Base-by-base conservation (phyloP, 257 asterid genomes). In the Solanum gracilifrons region DNA sequence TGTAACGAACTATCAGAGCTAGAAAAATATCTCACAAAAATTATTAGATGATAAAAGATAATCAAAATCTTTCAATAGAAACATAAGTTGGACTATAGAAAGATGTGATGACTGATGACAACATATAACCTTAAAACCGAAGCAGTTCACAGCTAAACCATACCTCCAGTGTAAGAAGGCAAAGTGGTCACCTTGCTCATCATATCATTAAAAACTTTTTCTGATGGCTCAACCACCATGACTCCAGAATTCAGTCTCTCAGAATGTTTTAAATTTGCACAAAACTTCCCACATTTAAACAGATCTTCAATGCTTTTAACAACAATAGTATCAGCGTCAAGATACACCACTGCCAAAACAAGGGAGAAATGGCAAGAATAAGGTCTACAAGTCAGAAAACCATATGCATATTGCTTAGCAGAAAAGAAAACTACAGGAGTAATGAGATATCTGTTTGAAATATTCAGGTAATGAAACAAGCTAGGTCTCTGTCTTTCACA, bases 241-340 rank as follows among this genome's bases (percentile, higher is more conserved):
- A 87, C 88, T 68, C 87, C 87, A 58, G 87, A 84, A 58, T 84
- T 58, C 76, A 84, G 16, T 84, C 98, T 84, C 58, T 84, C 75
- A 4, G 87, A 84, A 84, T 84, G 76, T 62, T 84, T 84, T 84
- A 84, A 62, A 66, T 84, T 84, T 84, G 87, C 87, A 84, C 87
- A 60, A 3, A 84, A 84, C 58, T 58, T 84, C 60, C 87, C 75
- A 37, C 87, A 60, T 84, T 66, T 84, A 35, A 62, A 84, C 55
- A 84, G 76, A 84, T 60, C 87, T 62, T 84, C 75, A 83, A 97
- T 92, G 92, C 91, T 94, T 95, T 97, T 97, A 77, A 97, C 98
- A 62, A 97, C 99, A 64, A 97, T 93, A 18, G 99, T 97, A 95
- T 97, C 99, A 89, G 99, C 99, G 88, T 97, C 99, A 89, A 97